Evolutionary conservation across 2,329 filamentous ascomycete genomes (phyloP).

Genomic region (Calonectria henricotiae): DNA sequence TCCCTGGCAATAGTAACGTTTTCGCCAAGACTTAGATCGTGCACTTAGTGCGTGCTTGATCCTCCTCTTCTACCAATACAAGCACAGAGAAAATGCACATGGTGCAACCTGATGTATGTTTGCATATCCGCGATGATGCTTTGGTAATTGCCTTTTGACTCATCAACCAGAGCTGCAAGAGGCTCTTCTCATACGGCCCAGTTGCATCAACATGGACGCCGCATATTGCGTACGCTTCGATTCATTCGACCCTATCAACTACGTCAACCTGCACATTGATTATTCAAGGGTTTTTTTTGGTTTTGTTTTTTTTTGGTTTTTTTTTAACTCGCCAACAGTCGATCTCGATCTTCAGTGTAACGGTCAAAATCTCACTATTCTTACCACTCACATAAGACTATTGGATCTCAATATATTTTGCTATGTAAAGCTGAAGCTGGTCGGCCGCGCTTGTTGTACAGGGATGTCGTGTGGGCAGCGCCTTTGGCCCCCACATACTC

Average conservation of each 20-base stretch:
- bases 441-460: constrained; percentile 1
- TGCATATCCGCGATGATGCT: constrained; percentile 13
- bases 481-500: constrained; percentile 23
- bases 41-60: constrained; percentile 11
- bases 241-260: constrained; percentile 3
- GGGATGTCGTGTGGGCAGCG: constrained; percentile 27
- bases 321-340: not conserved
- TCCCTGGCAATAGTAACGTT: constrained; percentile 5
- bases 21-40: constrained; percentile 14
- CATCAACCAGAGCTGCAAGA: constrained; percentile 20
- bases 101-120: constrained; percentile 5
- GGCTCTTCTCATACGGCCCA: not conserved
- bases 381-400: constrained; percentile 14
- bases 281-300: too few relatives aligned
- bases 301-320: too few relatives aligned
- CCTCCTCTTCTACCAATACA: constrained; percentile 22
- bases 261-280: not conserved
- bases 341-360: not conserved
- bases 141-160: not conserved
- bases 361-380: constrained; percentile 24
- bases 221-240: constrained; percentile 23
- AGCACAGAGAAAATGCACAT: constrained; percentile 16
- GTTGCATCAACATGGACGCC: constrained; percentile 22
- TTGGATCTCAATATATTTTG: constrained; percentile 5
- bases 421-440: constrained; percentile 23